A percentile compares a stretch with the other conserved stretches of the same genome.
Evolutionary conservation across 768 basidiomycete genomes (phyloP).

Genomic region (Leccinum incarnatum): DNA sequence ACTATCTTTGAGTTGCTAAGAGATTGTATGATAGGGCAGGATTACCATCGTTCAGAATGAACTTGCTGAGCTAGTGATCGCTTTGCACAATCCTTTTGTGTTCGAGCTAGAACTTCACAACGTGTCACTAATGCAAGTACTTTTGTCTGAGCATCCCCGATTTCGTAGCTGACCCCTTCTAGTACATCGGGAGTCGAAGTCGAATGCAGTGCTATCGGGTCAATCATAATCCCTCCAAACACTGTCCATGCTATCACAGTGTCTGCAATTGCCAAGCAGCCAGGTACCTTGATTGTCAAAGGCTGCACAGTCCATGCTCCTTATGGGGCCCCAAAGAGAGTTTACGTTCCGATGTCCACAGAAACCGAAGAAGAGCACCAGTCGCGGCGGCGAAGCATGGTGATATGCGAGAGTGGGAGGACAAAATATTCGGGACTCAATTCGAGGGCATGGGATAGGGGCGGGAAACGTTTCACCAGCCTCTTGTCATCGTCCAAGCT

Average conservation of each 20-base stretch:
- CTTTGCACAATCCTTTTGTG: conserved; percentile 87
- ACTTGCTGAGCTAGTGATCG: conserved; percentile 73
- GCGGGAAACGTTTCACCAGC: conserved; percentile 39
- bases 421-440: conserved; percentile 75
- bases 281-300: conserved; percentile 68
- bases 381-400: conserved; percentile 53
- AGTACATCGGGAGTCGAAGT: conserved; percentile 84
- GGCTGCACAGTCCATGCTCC: conserved; percentile 79
- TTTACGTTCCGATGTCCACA: conserved; percentile 71
- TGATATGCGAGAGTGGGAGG: conserved; percentile 65
- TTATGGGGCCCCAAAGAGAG: conserved; percentile 68
- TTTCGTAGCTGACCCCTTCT: conserved; percentile 11
- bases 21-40: conserved; percentile 41
- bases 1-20: conserved; percentile 1
- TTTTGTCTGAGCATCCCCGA: neutral
- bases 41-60: conserved; percentile 80
- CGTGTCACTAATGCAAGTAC: conserved; percentile 69
- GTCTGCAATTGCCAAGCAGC: conserved; percentile 57
- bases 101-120: conserved; percentile 89
- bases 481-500: conserved; percentile 25
- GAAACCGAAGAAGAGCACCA: conserved; percentile 66
- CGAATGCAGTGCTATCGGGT: conserved; percentile 56
- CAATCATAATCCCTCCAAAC: conserved; percentile 66
- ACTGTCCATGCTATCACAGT: conserved; percentile 73
- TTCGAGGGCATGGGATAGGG: conserved; percentile 59